phyloP scores from a whole-genome alignment of 805 yeast species.

The Helenozyma baotianmanensis region DNA sequence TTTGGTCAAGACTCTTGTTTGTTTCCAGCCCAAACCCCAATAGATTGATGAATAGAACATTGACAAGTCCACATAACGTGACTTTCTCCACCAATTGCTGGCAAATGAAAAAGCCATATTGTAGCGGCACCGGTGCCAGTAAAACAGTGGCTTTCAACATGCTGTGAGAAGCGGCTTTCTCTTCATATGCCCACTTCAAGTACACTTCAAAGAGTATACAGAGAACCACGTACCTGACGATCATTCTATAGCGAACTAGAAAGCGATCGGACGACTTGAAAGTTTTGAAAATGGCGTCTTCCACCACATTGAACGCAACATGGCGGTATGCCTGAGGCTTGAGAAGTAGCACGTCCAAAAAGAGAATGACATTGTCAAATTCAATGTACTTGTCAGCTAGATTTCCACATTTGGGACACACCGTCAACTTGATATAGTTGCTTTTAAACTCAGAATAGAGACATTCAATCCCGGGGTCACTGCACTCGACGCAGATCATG shows the following conservation, averaged over 20 bases:
- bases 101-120: constrained; percentile 53
- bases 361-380: constrained; percentile 76
- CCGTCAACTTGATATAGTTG: constrained; percentile 73
- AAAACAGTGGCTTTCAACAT: constrained; percentile 21
- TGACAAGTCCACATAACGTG: constrained; percentile 35
- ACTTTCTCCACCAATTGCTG: constrained; percentile 47
- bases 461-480: constrained; percentile 51
- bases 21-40: constrained; percentile 19
- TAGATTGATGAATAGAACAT: constrained; percentile 15
- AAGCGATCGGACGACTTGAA: constrained; percentile 1
- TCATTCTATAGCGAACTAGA: constrained; percentile 18
- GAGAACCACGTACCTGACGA: constrained; percentile 50
- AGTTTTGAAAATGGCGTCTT: constrained; percentile 15
- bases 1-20: constrained; percentile 15
- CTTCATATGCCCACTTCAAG: constrained; percentile 87
- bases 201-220: constrained; percentile 82
- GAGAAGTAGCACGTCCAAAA: constrained; percentile 76
- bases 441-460: constrained; percentile 71
- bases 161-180: constrained; percentile 43
- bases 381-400: constrained; percentile 91
- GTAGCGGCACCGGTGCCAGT: constrained; percentile 37
- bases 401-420: constrained; percentile 65
- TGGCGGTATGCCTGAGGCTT: constrained; percentile 89
- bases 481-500: constrained; percentile 91
- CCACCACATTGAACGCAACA: constrained; percentile 67